Percentiles rank a stretch among this genome's conserved stretches.
Conservation (phyloP, 2,329 filamentous ascomycete species). For the Onygenales sp. region DNA sequence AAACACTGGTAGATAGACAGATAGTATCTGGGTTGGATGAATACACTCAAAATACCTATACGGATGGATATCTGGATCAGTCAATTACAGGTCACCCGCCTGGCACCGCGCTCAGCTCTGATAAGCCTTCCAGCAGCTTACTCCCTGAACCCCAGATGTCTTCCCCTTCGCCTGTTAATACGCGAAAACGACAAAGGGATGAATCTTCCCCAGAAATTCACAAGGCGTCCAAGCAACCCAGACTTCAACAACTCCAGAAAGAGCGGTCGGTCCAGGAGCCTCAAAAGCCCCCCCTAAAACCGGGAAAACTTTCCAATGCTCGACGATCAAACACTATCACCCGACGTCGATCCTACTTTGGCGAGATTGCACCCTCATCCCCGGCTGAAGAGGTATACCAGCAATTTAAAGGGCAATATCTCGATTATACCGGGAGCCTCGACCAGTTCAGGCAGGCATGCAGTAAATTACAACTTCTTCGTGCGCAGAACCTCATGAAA, state of each 20-base stretch:
- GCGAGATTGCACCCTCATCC: not conserved
- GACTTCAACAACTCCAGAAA: no score
- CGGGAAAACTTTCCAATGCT: not conserved
- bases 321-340: not conserved
- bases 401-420: conserved; percentile 31
- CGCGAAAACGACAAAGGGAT: not conserved
- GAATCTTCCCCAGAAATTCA: not conserved
- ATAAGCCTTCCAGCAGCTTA: not conserved
- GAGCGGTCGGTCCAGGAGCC: no score
- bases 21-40: conserved; percentile 6
- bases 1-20: conserved; percentile 1
- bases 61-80: not conserved
- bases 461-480: conserved; percentile 23
- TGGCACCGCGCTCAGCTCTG: not conserved
- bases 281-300: no score
- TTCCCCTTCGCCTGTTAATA: not conserved
- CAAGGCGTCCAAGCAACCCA: not conserved
- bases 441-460: conserved; percentile 31
- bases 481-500: conserved; percentile 20
- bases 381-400: conserved; percentile 19
- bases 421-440: conserved; percentile 28
- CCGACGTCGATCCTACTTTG: not conserved
- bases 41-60: not conserved
- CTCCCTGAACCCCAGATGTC: not conserved
- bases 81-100: not conserved